Conservation (phyloP, 2,329 filamentous ascomycete species). For the Periconia macrospinosa region DNA sequence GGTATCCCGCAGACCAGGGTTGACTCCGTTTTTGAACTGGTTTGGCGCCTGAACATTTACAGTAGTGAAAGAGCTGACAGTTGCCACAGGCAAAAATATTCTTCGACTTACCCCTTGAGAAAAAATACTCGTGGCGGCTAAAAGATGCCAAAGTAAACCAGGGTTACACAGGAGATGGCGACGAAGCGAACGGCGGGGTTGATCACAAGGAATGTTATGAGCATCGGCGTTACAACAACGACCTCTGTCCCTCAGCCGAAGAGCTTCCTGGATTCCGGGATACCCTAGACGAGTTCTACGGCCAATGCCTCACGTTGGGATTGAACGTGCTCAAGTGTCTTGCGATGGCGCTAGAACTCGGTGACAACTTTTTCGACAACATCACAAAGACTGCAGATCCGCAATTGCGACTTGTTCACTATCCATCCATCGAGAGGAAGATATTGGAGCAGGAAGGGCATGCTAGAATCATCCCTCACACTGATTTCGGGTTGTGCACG, state of each 20-base stretch:
- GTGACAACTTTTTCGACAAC: slow-evolving; percentile 25
- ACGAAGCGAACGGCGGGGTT: slow-evolving; percentile 36
- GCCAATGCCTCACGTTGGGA: slow-evolving; percentile 22
- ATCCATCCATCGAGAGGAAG: slow-evolving; percentile 26
- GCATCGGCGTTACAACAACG: slow-evolving; percentile 24
- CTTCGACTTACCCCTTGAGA: slow-evolving; percentile 36
- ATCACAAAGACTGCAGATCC: slow-evolving; percentile 27
- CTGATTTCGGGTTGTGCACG: slow-evolving; percentile 40
- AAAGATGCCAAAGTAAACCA: slow-evolving; percentile 42
- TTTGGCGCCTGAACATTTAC: slow-evolving; percentile 7
- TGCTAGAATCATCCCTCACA: slow-evolving; percentile 32
- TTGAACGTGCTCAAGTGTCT: slow-evolving; percentile 26
- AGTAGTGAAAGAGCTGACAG: not conserved
- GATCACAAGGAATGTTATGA: slow-evolving; percentile 32
- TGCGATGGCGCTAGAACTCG: slow-evolving; percentile 29
- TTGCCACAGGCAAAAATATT: slow-evolving; percentile 30
- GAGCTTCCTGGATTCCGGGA: slow-evolving; percentile 29
- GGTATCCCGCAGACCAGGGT: slow-evolving; percentile 39
- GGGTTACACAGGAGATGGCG: slow-evolving; percentile 42
- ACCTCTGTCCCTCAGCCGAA: slow-evolving; percentile 17
- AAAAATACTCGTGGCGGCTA: slow-evolving; percentile 42
- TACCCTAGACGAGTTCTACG: slow-evolving; percentile 25
- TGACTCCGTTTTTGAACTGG: slow-evolving; percentile 30
- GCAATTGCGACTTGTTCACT: slow-evolving; percentile 31
- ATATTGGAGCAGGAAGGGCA: slow-evolving; percentile 25